Conservation (phyloP, 2,329 filamentous ascomycete species). For the Metarhizium brunneum region DNA sequence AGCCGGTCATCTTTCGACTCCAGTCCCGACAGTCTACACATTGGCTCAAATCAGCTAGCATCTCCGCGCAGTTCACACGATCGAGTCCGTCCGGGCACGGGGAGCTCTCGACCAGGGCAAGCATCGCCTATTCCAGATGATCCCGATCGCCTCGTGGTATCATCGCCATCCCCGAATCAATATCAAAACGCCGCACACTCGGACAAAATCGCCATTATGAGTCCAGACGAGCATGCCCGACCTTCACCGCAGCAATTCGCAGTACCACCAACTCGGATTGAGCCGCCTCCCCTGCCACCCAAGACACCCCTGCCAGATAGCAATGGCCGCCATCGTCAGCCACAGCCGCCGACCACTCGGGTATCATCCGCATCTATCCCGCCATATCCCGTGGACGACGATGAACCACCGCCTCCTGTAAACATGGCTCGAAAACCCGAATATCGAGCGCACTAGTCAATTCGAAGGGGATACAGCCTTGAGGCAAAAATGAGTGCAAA, state of each 20-base stretch:
- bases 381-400: slow-evolving; percentile 72
- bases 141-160: slow-evolving; percentile 44
- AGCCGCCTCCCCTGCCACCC: slow-evolving; percentile 64
- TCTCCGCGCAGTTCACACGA: slow-evolving; percentile 45
- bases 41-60: slow-evolving; percentile 24
- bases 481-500: neutral
- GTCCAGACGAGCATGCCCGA: slow-evolving; percentile 47
- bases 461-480: neutral
- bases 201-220: slow-evolving; percentile 60
- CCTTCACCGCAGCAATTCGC: slow-evolving; percentile 23
- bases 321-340: slow-evolving; percentile 14
- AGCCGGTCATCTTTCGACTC: slow-evolving; percentile 50
- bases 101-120: slow-evolving; percentile 20
- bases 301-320: slow-evolving; percentile 62
- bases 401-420: slow-evolving; percentile 73
- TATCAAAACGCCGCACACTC: slow-evolving; percentile 48
- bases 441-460: slow-evolving; percentile 32
- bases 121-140: slow-evolving; percentile 28
- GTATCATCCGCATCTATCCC: slow-evolving; percentile 34
- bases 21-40: slow-evolving; percentile 38
- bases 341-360: slow-evolving; percentile 19
- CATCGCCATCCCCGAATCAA: slow-evolving; percentile 49
- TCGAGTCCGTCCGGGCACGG: slow-evolving; percentile 26
- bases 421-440: slow-evolving; percentile 83
- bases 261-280: slow-evolving; percentile 30